Conservation (phyloP, 2,329 filamentous ascomycete genomes). For the Stromatinia cepivora region DNA sequence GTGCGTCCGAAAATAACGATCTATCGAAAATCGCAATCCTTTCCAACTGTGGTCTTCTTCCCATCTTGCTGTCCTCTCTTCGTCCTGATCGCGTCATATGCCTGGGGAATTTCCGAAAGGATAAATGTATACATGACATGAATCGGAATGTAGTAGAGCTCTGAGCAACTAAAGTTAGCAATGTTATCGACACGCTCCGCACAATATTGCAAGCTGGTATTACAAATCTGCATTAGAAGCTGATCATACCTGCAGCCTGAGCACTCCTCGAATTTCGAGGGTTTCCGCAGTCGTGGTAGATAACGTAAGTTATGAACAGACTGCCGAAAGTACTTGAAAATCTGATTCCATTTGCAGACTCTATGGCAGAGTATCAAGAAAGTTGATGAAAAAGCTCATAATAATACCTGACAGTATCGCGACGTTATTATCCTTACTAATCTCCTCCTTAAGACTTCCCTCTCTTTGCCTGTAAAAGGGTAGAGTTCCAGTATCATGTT, state of each 20-base stretch:
- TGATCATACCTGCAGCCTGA: background rate
- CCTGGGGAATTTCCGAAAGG: no score
- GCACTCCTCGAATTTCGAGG: background rate
- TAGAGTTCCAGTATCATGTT: background rate
- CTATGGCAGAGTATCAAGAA: background rate
- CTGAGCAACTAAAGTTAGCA: background rate
- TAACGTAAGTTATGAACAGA: background rate
- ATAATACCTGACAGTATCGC: background rate
- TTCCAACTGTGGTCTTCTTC: background rate
- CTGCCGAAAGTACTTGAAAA: background rate
- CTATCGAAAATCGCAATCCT: background rate
- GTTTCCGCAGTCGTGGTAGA: background rate
- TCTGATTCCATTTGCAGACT: background rate
- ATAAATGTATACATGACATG: no score
- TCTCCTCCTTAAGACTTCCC: background rate
- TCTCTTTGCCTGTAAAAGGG: background rate
- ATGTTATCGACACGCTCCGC: background rate
- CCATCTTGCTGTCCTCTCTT: background rate
- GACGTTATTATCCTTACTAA: background rate
- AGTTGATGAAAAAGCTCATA: background rate
- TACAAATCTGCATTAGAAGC: background rate
- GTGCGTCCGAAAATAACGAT: background rate
- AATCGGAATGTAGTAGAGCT: background rate
- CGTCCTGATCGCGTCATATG: background rate
- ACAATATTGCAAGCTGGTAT: background rate